Evolutionary conservation across 2,329 filamentous ascomycete genomes (phyloP), one percentile per base, ranked within the genome.

Genomic region (Calonectria montana): DNA sequence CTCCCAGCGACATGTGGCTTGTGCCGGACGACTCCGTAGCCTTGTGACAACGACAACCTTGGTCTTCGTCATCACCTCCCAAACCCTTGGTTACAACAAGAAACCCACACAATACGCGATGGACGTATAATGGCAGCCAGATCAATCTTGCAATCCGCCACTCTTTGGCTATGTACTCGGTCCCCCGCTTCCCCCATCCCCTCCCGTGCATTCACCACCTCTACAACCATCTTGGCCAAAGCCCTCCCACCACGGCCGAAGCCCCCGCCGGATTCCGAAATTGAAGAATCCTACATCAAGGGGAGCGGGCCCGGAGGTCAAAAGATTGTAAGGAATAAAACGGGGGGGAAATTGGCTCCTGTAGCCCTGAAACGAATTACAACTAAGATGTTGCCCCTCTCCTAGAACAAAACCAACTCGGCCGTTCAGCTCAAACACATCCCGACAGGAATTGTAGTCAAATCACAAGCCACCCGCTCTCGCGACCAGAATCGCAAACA

Each of bases 301-400:
- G 97, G 97, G 78, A 94, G 91, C 77, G 97, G 97, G 1, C 96
- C 97, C 0, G 97, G 97, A 27, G 97, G 97, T 0, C 97, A 99
- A 82, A 98, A 98, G 83, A 98, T 98, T 85, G 93, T 95, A 84
- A 66, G 86, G 15, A 18, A 50, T 4, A 29, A n/a, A n/a, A n/a
- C n/a, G n/a, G n/a, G n/a, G n/a, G n/a, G n/a, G 15, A 9, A 41
- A 31, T 66, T 69, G 10, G 47, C n/a, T 61, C 27, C 48, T 48
- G 15, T 27, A 12, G 29, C 5, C 7, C n/a, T 2, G 6, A 35
- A 10, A 10, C n/a, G 15, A 41, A 21, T 27, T n/a, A 27, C 37
- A 16, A 65, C 72, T 71, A 45, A 75, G 57, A 70, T 35, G 18
- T 18, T 8, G 43, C 53, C 23, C 16, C n/a, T 29, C 43, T 48